Evolutionary conservation across 768 basidiomycete species (phyloP).

Genomic region (Leccinellum luteum): DNA sequence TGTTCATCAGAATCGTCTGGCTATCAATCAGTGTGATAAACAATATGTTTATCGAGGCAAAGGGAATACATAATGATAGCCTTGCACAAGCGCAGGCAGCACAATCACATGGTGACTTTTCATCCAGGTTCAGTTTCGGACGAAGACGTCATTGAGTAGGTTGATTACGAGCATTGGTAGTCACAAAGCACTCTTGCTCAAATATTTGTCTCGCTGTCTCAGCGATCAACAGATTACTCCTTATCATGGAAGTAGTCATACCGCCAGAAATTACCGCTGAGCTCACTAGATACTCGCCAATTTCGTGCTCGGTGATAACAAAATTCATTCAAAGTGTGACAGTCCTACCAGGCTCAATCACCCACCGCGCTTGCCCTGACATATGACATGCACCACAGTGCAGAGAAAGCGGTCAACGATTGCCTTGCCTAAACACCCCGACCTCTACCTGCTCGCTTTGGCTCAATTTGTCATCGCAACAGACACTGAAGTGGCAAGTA

Average conservation of each 20-base stretch:
- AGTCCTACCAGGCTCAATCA: not conserved
- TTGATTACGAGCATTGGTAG: too few relatives aligned
- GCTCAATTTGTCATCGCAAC: conserved; percentile 76
- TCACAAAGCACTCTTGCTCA: too few relatives aligned
- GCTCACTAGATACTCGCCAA: conserved; percentile 81
- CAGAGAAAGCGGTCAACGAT: conserved; percentile 81
- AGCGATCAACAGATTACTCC: not conserved
- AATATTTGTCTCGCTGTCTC: not conserved
- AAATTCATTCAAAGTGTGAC: conserved; percentile 72
- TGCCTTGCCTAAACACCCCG: conserved; percentile 73
- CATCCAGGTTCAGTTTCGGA: too few relatives aligned
- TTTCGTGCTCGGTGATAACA: conserved; percentile 80
- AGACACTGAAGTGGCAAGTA: conserved; percentile 75
- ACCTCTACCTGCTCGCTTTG: conserved; percentile 74
- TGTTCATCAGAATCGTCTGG: too few relatives aligned
- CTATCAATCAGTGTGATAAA: too few relatives aligned
- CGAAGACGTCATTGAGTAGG: too few relatives aligned
- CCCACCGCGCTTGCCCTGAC: conserved; percentile 7
- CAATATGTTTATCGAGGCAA: too few relatives aligned
- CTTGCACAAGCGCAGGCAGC: too few relatives aligned
- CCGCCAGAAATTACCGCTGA: conserved; percentile 70
- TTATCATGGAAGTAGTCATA: conserved; percentile 32
- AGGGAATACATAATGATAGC: too few relatives aligned
- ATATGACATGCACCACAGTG: conserved; percentile 38
- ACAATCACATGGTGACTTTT: too few relatives aligned